These are phyloP conservation scores for Leishmania gerbilli DNA, from an alignment of 208 protist species.

Conservation along the genomic window DNA sequence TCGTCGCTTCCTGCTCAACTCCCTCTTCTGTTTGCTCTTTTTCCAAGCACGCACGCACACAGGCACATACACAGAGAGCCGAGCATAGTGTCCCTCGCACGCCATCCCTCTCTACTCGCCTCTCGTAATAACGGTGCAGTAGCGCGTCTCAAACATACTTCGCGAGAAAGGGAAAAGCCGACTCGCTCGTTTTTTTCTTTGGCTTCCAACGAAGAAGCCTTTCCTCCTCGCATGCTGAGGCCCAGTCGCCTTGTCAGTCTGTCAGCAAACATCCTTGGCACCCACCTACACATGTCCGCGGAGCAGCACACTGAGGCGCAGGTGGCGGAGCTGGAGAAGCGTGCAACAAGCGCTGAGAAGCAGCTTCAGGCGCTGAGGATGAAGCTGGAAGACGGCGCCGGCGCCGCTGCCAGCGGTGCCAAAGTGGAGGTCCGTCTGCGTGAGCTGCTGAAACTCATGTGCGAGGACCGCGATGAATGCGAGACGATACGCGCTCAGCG, in stretches of 20 bases:
- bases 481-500: slow-evolving; percentile 77
- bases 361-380: slow-evolving; percentile 46
- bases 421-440: slow-evolving; percentile 45
- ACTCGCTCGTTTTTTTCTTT: neutral
- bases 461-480: slow-evolving; percentile 76
- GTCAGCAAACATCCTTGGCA: neutral
- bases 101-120: neutral
- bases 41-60: neutral
- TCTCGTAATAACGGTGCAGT: neutral
- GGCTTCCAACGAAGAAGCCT: neutral
- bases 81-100: neutral
- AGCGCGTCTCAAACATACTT: neutral
- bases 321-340: slow-evolving; percentile 57
- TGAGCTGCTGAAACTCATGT: slow-evolving; percentile 60
- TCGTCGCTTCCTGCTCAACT: neutral
- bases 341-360: slow-evolving; percentile 49
- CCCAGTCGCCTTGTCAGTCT: neutral
- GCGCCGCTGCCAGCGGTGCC: slow-evolving; percentile 7
- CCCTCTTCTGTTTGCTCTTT: neutral
- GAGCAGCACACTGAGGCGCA: slow-evolving; percentile 15
- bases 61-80: neutral
- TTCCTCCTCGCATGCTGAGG: slow-evolving; percentile 18
- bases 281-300: slow-evolving; percentile 4
- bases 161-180: neutral
- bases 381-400: slow-evolving; percentile 23